These are phyloP conservation scores for Saccharomyces pastorianus DNA, from an alignment of 1,139 yeast genomes.

Conservation along the genomic window DNA sequence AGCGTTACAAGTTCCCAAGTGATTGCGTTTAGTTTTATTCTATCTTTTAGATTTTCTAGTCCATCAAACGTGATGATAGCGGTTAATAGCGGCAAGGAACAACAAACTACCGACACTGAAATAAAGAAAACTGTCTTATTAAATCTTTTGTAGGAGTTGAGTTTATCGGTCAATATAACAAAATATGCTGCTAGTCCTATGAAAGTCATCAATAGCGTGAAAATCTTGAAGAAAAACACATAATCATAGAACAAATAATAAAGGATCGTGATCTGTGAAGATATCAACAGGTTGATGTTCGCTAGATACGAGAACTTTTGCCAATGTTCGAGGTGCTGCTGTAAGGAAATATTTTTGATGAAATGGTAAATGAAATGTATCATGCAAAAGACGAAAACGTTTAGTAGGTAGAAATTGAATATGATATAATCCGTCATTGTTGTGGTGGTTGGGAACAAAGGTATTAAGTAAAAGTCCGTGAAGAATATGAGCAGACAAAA, in stretches of 20 bases:
- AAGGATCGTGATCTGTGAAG: slow-evolving; percentile 28
- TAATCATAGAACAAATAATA: slow-evolving; percentile 59
- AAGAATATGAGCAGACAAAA: slow-evolving; percentile 9
- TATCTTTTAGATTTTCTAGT: not conserved
- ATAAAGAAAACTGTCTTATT: not conserved
- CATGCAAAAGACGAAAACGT: slow-evolving; percentile 9
- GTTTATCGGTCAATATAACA: not conserved
- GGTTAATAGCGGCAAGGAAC: not conserved
- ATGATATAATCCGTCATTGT: slow-evolving; percentile 19
- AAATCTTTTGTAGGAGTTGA: not conserved
- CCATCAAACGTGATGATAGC: not conserved
- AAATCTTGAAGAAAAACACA: slow-evolving; percentile 36
- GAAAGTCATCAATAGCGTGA: slow-evolving; percentile 19
- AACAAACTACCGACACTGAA: not conserved
- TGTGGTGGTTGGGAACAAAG: slow-evolving; percentile 10
- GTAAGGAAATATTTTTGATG: slow-evolving; percentile 10
- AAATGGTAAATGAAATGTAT: slow-evolving; percentile 8
- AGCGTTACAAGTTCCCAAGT: not conserved
- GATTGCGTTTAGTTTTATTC: not conserved
- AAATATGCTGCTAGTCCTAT: not conserved
- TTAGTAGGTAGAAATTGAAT: slow-evolving; percentile 12
- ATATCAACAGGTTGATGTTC: slow-evolving; percentile 7
- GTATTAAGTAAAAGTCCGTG: slow-evolving; percentile 13
- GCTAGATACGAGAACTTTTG: slow-evolving; percentile 9
- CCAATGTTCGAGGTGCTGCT: slow-evolving; percentile 9